Conservation (phyloP, 805 yeast species). For the Huiozyma sinensis region DNA sequence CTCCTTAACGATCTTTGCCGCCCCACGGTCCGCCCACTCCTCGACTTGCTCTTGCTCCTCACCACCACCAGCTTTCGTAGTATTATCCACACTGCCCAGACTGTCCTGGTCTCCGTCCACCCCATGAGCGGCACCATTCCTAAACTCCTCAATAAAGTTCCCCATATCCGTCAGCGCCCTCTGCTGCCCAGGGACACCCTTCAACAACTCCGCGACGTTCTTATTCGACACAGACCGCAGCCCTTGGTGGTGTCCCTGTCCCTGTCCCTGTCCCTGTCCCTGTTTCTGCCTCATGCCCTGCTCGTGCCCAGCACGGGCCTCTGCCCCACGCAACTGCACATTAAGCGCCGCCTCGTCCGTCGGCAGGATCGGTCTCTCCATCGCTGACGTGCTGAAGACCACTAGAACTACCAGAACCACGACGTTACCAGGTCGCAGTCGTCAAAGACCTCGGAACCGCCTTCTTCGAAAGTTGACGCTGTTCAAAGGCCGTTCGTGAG, state of each 20-base stretch:
- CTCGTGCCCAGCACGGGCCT: neutral
- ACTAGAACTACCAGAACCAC: too few species aligned
- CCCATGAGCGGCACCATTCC: slow-evolving; percentile 1
- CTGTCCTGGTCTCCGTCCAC: slow-evolving; percentile 6
- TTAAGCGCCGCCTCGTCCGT: slow-evolving; percentile 15
- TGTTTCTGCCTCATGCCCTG: neutral
- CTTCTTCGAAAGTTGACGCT: too few species aligned
- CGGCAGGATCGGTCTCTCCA: slow-evolving; percentile 9
- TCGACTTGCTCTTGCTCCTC: slow-evolving; percentile 20
- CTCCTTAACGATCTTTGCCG: slow-evolving; percentile 43
- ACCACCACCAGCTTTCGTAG: neutral
- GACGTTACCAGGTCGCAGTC: too few species aligned
- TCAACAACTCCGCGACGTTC: slow-evolving; percentile 11
- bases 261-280: neutral
- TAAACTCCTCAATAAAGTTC: slow-evolving; percentile 21
- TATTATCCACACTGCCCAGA: slow-evolving; percentile 6
- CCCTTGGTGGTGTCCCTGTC: neutral
- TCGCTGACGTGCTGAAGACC: too few species aligned
- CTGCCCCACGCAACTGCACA: slow-evolving; percentile 1
- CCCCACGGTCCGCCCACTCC: slow-evolving; percentile 49
- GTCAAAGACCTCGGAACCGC: too few species aligned
- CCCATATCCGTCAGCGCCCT: slow-evolving; percentile 26
- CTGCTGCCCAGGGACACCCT: slow-evolving; percentile 8
- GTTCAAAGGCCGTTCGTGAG: too few species aligned
- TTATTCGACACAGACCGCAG: slow-evolving; percentile 17